These are phyloP conservation scores for Yarrowia sp. DNA, from an alignment of 805 yeast genomes.

Conservation along the genomic window DNA sequence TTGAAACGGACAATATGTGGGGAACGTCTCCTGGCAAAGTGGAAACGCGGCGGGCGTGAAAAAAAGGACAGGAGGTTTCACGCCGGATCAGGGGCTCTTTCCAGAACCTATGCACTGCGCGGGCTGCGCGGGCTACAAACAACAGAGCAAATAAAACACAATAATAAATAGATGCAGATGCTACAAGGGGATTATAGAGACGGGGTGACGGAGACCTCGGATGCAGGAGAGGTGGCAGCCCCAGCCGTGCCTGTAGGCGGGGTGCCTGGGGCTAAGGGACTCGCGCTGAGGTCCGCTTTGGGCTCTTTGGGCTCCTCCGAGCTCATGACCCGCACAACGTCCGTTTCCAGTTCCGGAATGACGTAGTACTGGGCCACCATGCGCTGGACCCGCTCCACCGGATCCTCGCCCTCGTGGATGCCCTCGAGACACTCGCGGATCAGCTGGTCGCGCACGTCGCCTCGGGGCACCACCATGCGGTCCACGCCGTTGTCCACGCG, in stretches of 20 bases:
- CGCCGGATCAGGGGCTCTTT: slow-evolving; percentile 4
- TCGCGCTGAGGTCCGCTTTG: too few species aligned
- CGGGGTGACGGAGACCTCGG: not conserved
- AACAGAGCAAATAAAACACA: not conserved
- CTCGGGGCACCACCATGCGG: slow-evolving; percentile 18
- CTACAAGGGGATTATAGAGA: slow-evolving; percentile 2
- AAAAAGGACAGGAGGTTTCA: not conserved
- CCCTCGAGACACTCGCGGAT: slow-evolving; percentile 17
- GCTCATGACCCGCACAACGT: slow-evolving; percentile 17
- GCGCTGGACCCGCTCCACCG: slow-evolving; percentile 7
- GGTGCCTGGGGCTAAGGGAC: too few species aligned
- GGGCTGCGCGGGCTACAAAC: not conserved
- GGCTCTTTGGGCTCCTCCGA: too few species aligned
- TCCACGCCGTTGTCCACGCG: slow-evolving; percentile 14
- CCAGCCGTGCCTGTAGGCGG: too few species aligned
- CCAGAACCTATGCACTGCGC: not conserved
- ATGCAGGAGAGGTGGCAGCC: not conserved
- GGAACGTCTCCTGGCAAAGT: not conserved
- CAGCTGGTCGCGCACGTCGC: slow-evolving; percentile 5
- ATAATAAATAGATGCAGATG: slow-evolving; percentile 1
- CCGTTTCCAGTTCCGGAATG: slow-evolving; percentile 6
- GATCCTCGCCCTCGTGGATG: slow-evolving; percentile 5
- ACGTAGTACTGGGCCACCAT: slow-evolving; percentile 18
- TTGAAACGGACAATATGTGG: slow-evolving; percentile 3
- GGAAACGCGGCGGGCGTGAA: not conserved